Evolutionary conservation across 768 basidiomycete species (phyloP).

Genomic region (Russula sp.): DNA sequence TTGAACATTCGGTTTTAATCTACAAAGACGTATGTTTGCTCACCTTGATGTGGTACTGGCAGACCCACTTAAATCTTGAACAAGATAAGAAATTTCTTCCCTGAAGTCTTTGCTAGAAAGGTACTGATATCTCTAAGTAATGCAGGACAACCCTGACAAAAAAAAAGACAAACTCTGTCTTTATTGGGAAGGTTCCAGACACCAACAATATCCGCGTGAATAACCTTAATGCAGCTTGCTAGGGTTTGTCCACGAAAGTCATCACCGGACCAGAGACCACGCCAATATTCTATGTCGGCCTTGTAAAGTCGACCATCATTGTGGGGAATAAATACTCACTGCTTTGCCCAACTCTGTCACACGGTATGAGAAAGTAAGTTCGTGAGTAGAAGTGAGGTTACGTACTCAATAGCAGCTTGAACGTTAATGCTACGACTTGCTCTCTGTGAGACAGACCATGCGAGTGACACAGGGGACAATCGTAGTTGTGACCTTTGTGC

Average conservation of each 20-base stretch:
- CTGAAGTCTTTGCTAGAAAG: not conserved
- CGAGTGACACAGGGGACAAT: slow-evolving; percentile 6
- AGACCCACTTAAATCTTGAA: not conserved
- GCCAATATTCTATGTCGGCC: slow-evolving; percentile 13
- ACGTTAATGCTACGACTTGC: slow-evolving; percentile 5
- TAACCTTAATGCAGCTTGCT: not conserved
- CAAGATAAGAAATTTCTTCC: not conserved
- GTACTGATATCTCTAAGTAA: slow-evolving; percentile 1
- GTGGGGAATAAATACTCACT: slow-evolving; percentile 3
- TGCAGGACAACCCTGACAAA: not conserved
- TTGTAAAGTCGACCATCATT: not conserved
- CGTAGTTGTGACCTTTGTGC: not conserved
- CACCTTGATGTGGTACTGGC: not conserved
- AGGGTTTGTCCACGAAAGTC: not conserved
- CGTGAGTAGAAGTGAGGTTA: not conserved
- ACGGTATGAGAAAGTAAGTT: not conserved
- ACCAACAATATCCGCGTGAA: slow-evolving; percentile 3
- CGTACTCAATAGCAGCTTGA: slow-evolving; percentile 10
- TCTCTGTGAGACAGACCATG: slow-evolving; percentile 20
- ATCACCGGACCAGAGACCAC: not conserved
- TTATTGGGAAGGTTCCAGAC: slow-evolving; percentile 16
- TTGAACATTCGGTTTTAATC: not conserved
- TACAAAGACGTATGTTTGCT: not conserved
- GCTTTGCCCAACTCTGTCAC: slow-evolving; percentile 10
- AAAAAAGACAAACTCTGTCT: not conserved